Conservation (phyloP, 257 asterid genomes). For the Solanum virginianum region DNA sequence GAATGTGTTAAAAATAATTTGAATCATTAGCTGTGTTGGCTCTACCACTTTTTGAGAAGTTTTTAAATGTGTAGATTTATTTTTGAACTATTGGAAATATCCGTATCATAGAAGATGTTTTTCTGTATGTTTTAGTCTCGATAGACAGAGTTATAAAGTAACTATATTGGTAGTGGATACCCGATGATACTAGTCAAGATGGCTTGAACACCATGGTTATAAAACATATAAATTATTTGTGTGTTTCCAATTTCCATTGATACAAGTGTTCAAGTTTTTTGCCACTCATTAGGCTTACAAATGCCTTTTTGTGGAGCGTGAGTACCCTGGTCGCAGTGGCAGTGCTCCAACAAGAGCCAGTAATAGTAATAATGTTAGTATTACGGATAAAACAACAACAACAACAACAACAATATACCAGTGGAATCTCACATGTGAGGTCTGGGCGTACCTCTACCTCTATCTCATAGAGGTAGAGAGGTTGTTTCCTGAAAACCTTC, state of each 20-base stretch:
- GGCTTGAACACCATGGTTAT: neutral
- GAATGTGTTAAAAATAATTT: neutral
- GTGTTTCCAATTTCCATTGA: neutral
- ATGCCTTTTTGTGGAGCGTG: neutral
- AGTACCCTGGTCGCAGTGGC: neutral
- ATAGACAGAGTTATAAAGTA: too few species aligned
- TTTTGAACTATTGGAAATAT: neutral
- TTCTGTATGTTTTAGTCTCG: too few species aligned
- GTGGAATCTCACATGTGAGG: too few species aligned
- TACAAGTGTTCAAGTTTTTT: neutral
- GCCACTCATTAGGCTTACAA: neutral
- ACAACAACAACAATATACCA: too few species aligned
- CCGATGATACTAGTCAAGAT: neutral
- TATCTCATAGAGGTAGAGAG: too few species aligned
- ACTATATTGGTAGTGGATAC: too few species aligned
- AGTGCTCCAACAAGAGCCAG: neutral
- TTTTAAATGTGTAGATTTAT: neutral
- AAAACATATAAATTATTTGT: too few species aligned
- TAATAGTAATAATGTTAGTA: neutral
- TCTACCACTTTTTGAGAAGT: neutral
- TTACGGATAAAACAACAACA: neutral
- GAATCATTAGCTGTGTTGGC: too few species aligned
- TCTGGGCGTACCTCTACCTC: too few species aligned
- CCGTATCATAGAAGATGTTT: too few species aligned
- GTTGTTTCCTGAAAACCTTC: too few species aligned